These are phyloP conservation scores for Aspergillus sp. DNA, from an alignment of 2,329 filamentous ascomycete genomes.

Conservation along the genomic window DNA sequence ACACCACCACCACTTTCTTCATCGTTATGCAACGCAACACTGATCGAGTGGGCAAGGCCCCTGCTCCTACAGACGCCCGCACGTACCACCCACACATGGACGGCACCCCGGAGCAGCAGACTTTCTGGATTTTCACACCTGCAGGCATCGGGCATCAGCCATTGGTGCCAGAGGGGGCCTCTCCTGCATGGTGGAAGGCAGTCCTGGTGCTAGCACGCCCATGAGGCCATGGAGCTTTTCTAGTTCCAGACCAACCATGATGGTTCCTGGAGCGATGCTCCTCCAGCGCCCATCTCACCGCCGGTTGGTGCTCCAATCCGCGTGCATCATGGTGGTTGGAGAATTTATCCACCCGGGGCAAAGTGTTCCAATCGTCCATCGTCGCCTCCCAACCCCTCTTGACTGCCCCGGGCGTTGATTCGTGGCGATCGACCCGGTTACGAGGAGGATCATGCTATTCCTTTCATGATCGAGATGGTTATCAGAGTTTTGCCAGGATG, in stretches of 20 bases:
- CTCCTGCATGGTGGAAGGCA: background rate
- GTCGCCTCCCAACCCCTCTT: too few relatives aligned
- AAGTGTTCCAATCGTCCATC: too few relatives aligned
- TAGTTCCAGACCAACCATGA: background rate
- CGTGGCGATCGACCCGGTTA: too few relatives aligned
- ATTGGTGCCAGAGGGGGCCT: conserved; percentile 7
- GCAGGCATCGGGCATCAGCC: conserved; percentile 3
- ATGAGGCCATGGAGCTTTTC: background rate
- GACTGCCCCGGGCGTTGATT: too few relatives aligned
- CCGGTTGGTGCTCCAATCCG: background rate
- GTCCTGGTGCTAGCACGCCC: background rate
- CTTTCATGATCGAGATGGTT: too few relatives aligned
- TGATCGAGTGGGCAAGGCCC: background rate
- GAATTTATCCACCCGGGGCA: background rate
- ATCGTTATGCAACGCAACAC: background rate
- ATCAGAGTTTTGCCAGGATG: too few relatives aligned
- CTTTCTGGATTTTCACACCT: background rate
- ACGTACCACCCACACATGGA: background rate
- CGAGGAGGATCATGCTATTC: too few relatives aligned
- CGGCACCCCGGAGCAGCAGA: background rate
- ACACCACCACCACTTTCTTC: background rate
- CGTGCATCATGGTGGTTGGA: background rate
- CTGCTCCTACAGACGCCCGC: background rate
- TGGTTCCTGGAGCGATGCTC: background rate
- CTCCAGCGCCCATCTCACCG: background rate